Evolutionary conservation across 2,329 filamentous ascomycete genomes (phyloP), one percentile per base, ranked within the genome.

Genomic region (Didymella exigua): DNA sequence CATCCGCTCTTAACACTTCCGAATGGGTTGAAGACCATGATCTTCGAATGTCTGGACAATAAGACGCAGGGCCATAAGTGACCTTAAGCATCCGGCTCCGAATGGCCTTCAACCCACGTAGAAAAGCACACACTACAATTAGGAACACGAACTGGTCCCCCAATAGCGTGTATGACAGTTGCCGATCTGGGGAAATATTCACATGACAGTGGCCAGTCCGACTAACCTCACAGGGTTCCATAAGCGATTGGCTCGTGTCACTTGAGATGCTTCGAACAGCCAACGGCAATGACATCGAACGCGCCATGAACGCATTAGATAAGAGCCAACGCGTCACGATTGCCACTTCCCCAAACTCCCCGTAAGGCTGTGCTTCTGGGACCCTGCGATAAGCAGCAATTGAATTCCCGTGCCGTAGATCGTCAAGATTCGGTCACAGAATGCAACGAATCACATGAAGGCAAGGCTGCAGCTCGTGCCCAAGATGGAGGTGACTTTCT

Each of bases 361-460:
- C 45, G 54, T 50, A 51, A 63, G 48, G 49, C 56, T 56, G 49
- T 54, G 56, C 38, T 24, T 47, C 19, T 37, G 18, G 40, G 29
- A 40, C 34, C 43, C 50, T 47, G 42, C 44, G 30, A 55, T 54
- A 52, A 50, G 48, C 48, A 48, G 51, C 51, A 44, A 29, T 8
- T 23, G 30, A 27, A 24, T 43, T 43, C 16, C 46, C 43, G 50
- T 52, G 51, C 48, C 47, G 60, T 45, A 45, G 52, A 62, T 56
- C 36, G 56, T 41, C 50, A n/a, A 26, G 23, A 56, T 49, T 62
- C 51, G 58, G 51, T 31, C 42, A 40, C 42, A 14, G 36, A 7
- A 34, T 56, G 61, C 59, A 57, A 63, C 65, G 60, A 66, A 67
- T 67, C 58, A 65, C 55, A 58, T 48, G 46, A 54, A 40, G 36